Conservation (phyloP, 352 stramenopile species). For the Pythium brachiatum region DNA sequence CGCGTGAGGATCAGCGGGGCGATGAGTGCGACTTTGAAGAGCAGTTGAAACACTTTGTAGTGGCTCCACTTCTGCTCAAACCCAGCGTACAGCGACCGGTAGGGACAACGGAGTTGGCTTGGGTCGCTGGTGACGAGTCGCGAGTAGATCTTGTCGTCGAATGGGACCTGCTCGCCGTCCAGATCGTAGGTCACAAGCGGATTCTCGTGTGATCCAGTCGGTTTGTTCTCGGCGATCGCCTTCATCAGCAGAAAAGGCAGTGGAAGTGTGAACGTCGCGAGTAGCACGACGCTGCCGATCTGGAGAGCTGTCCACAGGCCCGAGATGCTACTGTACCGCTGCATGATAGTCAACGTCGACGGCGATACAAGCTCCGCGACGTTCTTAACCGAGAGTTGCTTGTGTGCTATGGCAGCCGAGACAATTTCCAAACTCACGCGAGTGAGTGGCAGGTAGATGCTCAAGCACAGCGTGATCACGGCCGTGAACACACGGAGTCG, state of each 20-base stretch:
- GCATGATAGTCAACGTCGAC: constrained; percentile 11
- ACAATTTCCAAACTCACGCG: constrained; percentile 39
- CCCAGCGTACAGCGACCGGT: constrained; percentile 47
- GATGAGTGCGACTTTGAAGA: constrained; percentile 42
- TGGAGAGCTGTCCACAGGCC: constrained; percentile 29
- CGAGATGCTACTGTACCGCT: constrained; percentile 4
- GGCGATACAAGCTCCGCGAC: constrained; percentile 12
- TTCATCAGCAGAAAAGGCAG: constrained; percentile 33
- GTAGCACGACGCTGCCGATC: constrained; percentile 24
- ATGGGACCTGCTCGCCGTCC: constrained; percentile 37
- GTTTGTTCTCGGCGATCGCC: constrained; percentile 37
- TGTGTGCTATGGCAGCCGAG: neutral
- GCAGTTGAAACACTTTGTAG: constrained; percentile 51
- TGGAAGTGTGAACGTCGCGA: constrained; percentile 38
- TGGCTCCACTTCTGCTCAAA: constrained; percentile 49
- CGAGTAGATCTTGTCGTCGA: constrained; percentile 48
- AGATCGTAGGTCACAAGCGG: constrained; percentile 39
- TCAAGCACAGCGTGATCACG: constrained; percentile 41
- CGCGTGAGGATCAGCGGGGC: constrained; percentile 31
- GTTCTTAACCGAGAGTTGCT: neutral
- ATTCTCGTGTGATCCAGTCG: constrained; percentile 39
- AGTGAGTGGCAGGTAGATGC: constrained; percentile 45
- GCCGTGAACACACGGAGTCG: constrained; percentile 26
- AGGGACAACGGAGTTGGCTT: constrained; percentile 44
- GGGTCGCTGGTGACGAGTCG: constrained; percentile 37